These are phyloP conservation scores for Elongisporangium anandrum DNA, from an alignment of 352 stramenopile genomes.

Conservation along the genomic window DNA sequence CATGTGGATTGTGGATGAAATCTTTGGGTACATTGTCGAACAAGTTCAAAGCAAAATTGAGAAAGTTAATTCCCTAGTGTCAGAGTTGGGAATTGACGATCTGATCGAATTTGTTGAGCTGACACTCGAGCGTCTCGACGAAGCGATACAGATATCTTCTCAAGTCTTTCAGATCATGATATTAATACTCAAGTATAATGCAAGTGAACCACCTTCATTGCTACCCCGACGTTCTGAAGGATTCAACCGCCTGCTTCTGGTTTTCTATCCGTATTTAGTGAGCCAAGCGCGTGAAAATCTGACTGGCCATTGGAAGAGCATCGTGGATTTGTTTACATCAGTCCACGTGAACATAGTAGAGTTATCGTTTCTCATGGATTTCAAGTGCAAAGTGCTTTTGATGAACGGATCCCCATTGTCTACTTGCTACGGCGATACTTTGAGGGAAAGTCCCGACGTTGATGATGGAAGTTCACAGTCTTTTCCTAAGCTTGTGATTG, in stretches of 20 bases:
- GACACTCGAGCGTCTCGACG: conserved; percentile 9
- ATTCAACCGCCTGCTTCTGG: conserved; percentile 37
- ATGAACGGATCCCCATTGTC: conserved; percentile 18
- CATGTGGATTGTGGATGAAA: conserved; percentile 6
- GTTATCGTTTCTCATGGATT: conserved; percentile 32
- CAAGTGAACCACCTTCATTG: too few species aligned
- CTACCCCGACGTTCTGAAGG: conserved; percentile 11
- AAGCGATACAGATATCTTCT: background rate
- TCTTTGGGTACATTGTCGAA: conserved; percentile 12
- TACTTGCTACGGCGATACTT: background rate
- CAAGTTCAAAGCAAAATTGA: conserved; percentile 14
- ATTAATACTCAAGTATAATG: background rate
- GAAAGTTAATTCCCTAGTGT: conserved; percentile 28
- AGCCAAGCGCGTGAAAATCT: conserved; percentile 45
- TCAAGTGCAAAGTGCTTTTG: conserved; percentile 48
- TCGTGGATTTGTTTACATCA: conserved; percentile 19
- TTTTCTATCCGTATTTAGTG: conserved; percentile 73
- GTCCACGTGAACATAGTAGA: conserved; percentile 16
- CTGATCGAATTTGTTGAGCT: conserved; percentile 23
- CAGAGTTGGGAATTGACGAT: conserved; percentile 36
- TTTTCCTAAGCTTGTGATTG: conserved; percentile 36
- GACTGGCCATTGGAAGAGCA: conserved; percentile 24
- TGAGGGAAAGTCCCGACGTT: background rate
- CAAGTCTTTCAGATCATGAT: background rate
- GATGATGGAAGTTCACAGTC: background rate